These are phyloP conservation scores for Xerocomus nothofagi DNA, from an alignment of 1,284 basidiomycete genomes.

Conservation along the genomic window DNA sequence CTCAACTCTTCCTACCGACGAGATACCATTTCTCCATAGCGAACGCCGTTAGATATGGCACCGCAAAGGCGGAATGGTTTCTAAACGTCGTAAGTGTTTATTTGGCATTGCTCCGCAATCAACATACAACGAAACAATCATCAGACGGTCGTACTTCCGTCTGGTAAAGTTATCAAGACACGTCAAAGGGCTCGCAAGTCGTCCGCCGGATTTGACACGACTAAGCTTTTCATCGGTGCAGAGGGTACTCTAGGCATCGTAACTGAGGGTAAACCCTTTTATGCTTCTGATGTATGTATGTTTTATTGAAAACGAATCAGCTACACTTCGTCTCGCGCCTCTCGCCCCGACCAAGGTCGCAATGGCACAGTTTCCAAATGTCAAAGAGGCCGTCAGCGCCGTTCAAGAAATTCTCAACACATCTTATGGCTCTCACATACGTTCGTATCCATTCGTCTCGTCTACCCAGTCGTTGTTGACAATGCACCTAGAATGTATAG, in stretches of 20 bases:
- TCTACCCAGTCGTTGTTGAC: constrained; percentile 12
- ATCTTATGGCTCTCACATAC: constrained; percentile 58
- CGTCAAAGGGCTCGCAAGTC: constrained; percentile 72
- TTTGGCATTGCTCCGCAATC: neutral
- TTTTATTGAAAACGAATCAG: constrained; percentile 39
- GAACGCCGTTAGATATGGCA: constrained; percentile 82
- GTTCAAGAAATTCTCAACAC: constrained; percentile 78
- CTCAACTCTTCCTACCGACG: neutral
- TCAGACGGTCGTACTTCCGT: constrained; percentile 76
- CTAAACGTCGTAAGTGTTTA: constrained; percentile 53
- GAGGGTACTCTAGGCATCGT: constrained; percentile 83
- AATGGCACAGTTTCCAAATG: constrained; percentile 68
- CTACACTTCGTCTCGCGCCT: constrained; percentile 79
- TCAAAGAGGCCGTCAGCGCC: constrained; percentile 66
- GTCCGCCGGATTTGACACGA: constrained; percentile 74
- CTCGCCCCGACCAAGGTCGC: constrained; percentile 72
- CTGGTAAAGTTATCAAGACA: constrained; percentile 80
- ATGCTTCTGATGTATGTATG: neutral
- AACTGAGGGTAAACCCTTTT: constrained; percentile 56
- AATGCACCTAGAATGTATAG: constrained; percentile 67
- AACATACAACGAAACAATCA: neutral
- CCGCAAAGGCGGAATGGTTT: constrained; percentile 73
- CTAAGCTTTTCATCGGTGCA: constrained; percentile 80
- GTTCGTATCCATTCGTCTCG: constrained; percentile 35
- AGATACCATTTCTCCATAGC: constrained; percentile 41